Evolutionary conservation across 106 monocot genomes (phyloP), one percentile per base, ranked within the genome.

Genomic region (Dactylorhiza incarnata): DNA sequence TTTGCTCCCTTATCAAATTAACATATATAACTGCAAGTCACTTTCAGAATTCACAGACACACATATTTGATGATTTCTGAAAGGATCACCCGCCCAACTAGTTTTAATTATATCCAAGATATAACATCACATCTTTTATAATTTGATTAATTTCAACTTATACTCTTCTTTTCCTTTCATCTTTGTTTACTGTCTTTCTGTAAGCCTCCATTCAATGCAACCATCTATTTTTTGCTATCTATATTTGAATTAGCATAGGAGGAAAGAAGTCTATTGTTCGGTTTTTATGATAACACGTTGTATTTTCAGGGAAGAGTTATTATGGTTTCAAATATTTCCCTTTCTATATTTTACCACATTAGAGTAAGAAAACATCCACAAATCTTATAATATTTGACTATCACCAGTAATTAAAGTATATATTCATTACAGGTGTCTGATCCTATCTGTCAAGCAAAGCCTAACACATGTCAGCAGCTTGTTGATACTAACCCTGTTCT

Each of bases 401-500:
- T 68, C 49, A 22, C 23, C 49, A 5, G 3, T 15, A 72, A 48
- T 72, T 54, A 37, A 45, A 26, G 12, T 65, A 65, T 70, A 48
- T 69, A 17, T 37, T 52, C 76, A 49, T 56, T 89, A 74, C 78
- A 95, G 95, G 87, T 58, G 9, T 20, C 56, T 52, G 48, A 25
- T 80, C 43, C 86, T 72, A 58, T 22, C 48, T 49, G 78, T 68
- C 61, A 75, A 71, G 68, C 49, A 45, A 75, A 78, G 65, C 72
- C 75, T 46, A 68, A 51, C 72, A 68, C 74, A 74, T 51, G 26
- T 70, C 72, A 73, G 50, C 72, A 76, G 82, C 49, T 80, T 74
- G 74, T 71, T 52, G 86, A 77, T 81, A 72, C 62, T 46, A 78
- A 80, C 25, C 85, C 77, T 53, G 89, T 94, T 79, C 23, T 84